A percentile compares a stretch with the other conserved stretches of the same genome.
These are phyloP conservation scores for Populus tremula DNA, from an alignment of 345 rosid species.

Conservation along the genomic window DNA sequence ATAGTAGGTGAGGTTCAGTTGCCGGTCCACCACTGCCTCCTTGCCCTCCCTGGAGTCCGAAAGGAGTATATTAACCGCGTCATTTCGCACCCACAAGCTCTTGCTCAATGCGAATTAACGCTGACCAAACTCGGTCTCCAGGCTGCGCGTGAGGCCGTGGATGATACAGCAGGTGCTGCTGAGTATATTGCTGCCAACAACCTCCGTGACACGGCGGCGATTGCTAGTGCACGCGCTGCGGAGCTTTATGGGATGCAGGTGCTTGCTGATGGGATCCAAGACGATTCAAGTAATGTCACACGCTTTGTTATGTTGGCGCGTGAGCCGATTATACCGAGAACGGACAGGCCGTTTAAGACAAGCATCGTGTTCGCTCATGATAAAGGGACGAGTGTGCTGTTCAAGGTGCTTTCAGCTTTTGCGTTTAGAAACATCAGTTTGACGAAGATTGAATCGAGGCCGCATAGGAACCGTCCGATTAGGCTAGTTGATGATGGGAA, in stretches of 20 bases:
- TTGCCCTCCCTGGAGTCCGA: constrained; percentile 85
- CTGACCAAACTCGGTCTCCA: constrained; percentile 75
- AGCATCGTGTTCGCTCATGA: constrained; percentile 98
- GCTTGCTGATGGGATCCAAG: constrained; percentile 85
- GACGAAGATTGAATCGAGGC: constrained; percentile 94
- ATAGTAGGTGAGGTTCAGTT: constrained; percentile 95
- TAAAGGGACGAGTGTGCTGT: constrained; percentile 82
- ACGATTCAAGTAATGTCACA: constrained; percentile 86
- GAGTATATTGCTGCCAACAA: constrained; percentile 71
- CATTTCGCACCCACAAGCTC: constrained; percentile 95
- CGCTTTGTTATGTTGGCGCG: constrained; percentile 94
- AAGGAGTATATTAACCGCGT: constrained; percentile 77
- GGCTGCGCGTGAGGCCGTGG: constrained; percentile 84
- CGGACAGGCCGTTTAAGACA: constrained; percentile 91
- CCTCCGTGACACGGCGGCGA: constrained; percentile 80
- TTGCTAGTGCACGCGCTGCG: constrained; percentile 92
- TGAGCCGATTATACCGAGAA: constrained; percentile 91
- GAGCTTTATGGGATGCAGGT: constrained; percentile 76
- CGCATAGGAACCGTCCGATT: constrained; percentile 76
- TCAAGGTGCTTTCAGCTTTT: constrained; percentile 88
- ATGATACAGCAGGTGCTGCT: constrained; percentile 92
- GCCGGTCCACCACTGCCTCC: constrained; percentile 88
- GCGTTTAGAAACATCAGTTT: constrained; percentile 85
- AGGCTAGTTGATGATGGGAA: constrained; percentile 72
- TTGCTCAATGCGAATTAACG: constrained; percentile 83